phyloP scores from a whole-genome alignment of 805 yeast species.

The Kazachstania kunashirensis region DNA sequence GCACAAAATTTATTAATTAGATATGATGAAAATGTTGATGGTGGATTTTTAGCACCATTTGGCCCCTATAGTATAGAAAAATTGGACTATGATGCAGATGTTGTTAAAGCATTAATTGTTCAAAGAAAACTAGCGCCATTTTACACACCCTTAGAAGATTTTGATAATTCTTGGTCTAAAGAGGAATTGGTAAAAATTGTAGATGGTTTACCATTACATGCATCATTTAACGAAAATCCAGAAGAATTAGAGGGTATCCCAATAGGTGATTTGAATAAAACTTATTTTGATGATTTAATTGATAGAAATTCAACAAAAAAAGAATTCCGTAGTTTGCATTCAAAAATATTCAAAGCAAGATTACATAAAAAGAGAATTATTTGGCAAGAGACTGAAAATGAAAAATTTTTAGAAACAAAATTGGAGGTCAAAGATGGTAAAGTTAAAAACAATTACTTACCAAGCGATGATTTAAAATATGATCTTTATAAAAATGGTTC shows the following conservation, averaged over 20 bases:
- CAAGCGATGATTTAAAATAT: constrained; percentile 37
- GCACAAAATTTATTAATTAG: constrained; percentile 49
- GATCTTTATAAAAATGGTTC: constrained; percentile 54
- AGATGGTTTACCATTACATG: constrained; percentile 46
- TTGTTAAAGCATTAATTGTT: constrained; percentile 63
- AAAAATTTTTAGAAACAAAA: constrained; percentile 47
- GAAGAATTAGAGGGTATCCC: constrained; percentile 31
- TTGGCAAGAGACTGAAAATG: constrained; percentile 52
- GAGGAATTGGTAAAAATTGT: constrained; percentile 50
- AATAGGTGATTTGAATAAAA: constrained; percentile 20
- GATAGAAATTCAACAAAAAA: constrained; percentile 22
- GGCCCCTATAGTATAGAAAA: constrained; percentile 73
- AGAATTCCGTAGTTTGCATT: constrained; percentile 24
- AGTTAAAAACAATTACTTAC: constrained; percentile 31
- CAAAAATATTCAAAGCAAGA: constrained; percentile 28
- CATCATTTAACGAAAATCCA: constrained; percentile 33
- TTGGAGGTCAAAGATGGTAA: constrained; percentile 31
- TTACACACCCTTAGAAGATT: constrained; percentile 80
- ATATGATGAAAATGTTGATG: constrained; percentile 71
- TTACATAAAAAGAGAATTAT: constrained; percentile 32
- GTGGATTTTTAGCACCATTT: constrained; percentile 86
- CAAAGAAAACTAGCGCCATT: constrained; percentile 79
- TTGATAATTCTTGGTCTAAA: constrained; percentile 60
- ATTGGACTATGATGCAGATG: constrained; percentile 59
- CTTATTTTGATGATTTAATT: constrained; percentile 24